These are phyloP conservation scores for Stenogyne calaminthoides DNA, from an alignment of 305 asterid species.

Conservation along the genomic window DNA sequence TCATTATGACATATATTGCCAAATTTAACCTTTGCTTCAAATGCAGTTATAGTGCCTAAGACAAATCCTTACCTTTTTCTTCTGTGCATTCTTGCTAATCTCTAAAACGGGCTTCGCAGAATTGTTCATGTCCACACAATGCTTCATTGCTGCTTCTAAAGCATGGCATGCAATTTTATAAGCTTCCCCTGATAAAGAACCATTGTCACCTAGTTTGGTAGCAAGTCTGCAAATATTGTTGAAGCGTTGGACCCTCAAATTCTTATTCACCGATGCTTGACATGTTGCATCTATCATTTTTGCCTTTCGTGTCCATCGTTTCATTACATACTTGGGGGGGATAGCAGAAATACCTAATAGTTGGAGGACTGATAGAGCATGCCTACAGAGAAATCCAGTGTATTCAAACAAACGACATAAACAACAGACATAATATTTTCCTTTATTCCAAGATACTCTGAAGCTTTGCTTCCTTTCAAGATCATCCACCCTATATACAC, in stretches of 20 bases:
- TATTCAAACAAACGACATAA: slow-evolving; percentile 45
- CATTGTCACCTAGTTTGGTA: slow-evolving; percentile 38
- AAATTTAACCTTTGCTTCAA: neutral
- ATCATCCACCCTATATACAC: slow-evolving; percentile 41
- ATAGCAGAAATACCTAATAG: slow-evolving; percentile 41
- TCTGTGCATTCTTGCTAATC: slow-evolving; percentile 33
- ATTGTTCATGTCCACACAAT: slow-evolving; percentile 35
- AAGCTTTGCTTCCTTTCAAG: slow-evolving; percentile 40
- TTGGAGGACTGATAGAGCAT: slow-evolving; percentile 45
- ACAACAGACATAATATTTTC: slow-evolving; percentile 32
- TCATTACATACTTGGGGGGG: slow-evolving; percentile 39
- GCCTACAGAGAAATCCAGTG: slow-evolving; percentile 50
- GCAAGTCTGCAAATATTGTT: slow-evolving; percentile 47
- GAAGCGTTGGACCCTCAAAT: slow-evolving; percentile 40
- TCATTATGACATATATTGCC: slow-evolving; percentile 6
- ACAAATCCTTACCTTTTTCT: slow-evolving; percentile 37
- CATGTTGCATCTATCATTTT: slow-evolving; percentile 28
- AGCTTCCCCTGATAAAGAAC: slow-evolving; percentile 44
- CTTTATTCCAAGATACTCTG: slow-evolving; percentile 39
- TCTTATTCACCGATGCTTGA: slow-evolving; percentile 25
- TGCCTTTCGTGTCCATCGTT: slow-evolving; percentile 48
- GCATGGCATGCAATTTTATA: slow-evolving; percentile 39
- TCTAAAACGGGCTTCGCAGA: slow-evolving; percentile 30
- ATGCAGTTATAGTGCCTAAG: slow-evolving; percentile 5
- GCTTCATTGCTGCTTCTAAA: slow-evolving; percentile 40